Percentiles rank a stretch among this genome's conserved stretches.
phyloP scores from a whole-genome alignment of 73 alveolate genomes.

The Halteria grandinella region DNA sequence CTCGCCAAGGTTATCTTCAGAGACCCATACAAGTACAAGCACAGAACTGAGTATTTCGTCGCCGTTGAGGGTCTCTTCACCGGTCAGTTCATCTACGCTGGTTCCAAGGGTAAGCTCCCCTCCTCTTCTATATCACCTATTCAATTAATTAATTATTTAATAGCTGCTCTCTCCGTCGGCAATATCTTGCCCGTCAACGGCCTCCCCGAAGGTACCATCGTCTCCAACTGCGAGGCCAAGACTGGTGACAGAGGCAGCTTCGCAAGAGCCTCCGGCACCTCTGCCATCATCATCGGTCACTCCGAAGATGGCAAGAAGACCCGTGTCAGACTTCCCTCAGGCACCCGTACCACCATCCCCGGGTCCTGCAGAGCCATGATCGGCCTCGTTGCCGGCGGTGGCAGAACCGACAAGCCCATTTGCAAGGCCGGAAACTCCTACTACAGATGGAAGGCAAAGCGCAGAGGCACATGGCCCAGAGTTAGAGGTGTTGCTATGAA shows the following conservation, averaged over 20 bases:
- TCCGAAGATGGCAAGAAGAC: constrained; percentile 89
- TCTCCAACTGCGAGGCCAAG: constrained; percentile 89
- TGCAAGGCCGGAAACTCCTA: constrained; percentile 94
- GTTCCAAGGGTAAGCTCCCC: constrained; percentile 83
- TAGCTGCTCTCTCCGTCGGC: constrained; percentile 92
- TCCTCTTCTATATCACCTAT: too few species aligned
- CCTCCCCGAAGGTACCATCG: constrained; percentile 96
- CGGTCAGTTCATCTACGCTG: constrained; percentile 95
- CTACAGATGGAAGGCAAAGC: constrained; percentile 91
- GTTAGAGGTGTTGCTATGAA: constrained; percentile 97
- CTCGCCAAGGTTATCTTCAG: constrained; percentile 94
- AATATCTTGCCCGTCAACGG: constrained; percentile 92
- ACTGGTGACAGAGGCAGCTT: constrained; percentile 94
- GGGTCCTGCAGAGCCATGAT: constrained; percentile 94
- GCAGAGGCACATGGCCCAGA: constrained; percentile 93
- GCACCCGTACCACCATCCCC: constrained; percentile 86
- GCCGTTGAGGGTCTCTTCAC: constrained; percentile 96
- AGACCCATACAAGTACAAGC: constrained; percentile 94
- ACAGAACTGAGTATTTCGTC: constrained; percentile 88
- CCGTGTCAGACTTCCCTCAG: constrained; percentile 91
- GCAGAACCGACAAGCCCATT: constrained; percentile 96
- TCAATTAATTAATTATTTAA: not conserved
- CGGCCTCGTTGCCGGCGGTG: constrained; percentile 98
- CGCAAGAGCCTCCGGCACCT: constrained; percentile 93
- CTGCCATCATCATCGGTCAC: constrained; percentile 92